Evolutionary conservation across 164 flowering plant genomes (phyloP), one percentile per base, ranked within the genome.

Genomic region (Vitis labrusca): DNA sequence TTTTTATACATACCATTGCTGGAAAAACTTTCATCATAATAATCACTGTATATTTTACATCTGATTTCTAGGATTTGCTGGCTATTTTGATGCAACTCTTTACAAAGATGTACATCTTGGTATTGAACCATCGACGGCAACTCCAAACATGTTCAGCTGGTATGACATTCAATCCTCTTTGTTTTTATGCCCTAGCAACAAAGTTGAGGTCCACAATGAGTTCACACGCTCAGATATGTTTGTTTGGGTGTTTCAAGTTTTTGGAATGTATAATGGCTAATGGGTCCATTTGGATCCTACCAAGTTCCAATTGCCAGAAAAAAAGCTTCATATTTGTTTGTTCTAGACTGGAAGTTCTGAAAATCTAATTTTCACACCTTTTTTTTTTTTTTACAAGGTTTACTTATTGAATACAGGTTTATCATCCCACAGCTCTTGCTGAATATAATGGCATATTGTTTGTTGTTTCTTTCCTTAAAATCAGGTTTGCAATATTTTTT

Each of bases 61-160:
- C 57, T 65, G 59, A 30, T 75, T 71, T 17, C 60, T 68, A 96
- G 99, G 99, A 58, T 93, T 96, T 85, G 99, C 95, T 80, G 99
- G 99, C 67, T 96, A 96, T 73, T 96, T 96, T 78, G 98, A 96
- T 85, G 89, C 99, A 29, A 82, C 74, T 3, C 89, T 96, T n/a
- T 96, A 96, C 80, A 86, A 88, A 71, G 99, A 96, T 78, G 91
- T 96, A 47, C 98, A 96, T 86, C 97, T 96, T 71, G 99, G 98
- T 54, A 96, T 93, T 69, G 99, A 96, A 77, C 99, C 99, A 62
- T 79, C 94, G 2, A 87, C 72, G 50, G 86, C 93, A 27, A 96
- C 99, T 17, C 98, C 98, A 63, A 91, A 89, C 82, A 96, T 96
- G 98, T 96, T 96, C 79, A 96, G 99, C 82, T 93, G 98, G 99